Conservation (phyloP, 257 asterid genomes). For the Solanum chiquidenum region DNA sequence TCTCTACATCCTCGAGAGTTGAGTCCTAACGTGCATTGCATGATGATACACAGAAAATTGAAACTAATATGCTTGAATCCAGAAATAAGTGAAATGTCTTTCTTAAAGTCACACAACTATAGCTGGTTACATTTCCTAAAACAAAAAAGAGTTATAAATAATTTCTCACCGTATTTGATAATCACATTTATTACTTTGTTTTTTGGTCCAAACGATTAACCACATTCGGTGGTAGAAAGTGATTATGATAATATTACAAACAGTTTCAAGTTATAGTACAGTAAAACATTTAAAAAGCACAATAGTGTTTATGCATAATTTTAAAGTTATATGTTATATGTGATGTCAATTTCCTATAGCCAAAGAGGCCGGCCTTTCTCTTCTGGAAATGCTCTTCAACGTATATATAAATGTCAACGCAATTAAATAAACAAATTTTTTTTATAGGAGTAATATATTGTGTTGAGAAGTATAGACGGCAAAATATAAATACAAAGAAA, state of each 20-base stretch:
- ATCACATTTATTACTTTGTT: neutral
- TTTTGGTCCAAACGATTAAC: neutral
- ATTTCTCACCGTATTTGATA: neutral
- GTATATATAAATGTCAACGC: too few relatives aligned
- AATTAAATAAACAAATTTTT: neutral
- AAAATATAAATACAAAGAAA: neutral
- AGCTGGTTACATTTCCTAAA: neutral
- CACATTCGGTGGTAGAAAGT: neutral
- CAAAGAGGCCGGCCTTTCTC: neutral
- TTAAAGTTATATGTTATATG: neutral
- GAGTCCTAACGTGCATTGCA: neutral
- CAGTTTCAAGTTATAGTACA: neutral
- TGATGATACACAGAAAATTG: neutral
- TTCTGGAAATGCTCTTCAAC: neutral
- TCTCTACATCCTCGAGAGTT: neutral
- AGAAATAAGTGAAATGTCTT: neutral
- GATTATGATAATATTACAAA: neutral
- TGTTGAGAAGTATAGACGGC: neutral
- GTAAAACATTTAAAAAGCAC: neutral
- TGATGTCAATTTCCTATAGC: neutral
- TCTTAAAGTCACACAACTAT: neutral
- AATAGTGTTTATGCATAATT: neutral
- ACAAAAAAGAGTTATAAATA: neutral
- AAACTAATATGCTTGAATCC: neutral
- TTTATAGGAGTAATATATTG: neutral